Evolutionary conservation across 257 asterid species (phyloP), one percentile per base, ranked within the genome.

Genomic region (Petunia secreta): DNA sequence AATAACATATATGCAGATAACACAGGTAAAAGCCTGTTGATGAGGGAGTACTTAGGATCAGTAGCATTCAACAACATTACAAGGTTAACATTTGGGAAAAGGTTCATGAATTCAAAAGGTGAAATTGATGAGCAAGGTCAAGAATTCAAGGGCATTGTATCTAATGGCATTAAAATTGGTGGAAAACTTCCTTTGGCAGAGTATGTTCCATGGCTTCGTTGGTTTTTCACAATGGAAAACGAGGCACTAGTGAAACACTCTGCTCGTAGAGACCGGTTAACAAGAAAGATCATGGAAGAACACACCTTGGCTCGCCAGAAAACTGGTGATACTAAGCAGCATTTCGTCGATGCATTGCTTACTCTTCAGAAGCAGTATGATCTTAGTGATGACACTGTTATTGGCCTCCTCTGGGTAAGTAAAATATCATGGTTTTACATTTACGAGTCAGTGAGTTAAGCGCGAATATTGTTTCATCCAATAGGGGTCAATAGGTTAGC

Each of bases 61-160:
- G 93, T 94, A 87, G 89, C 98, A 9, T 94, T 92, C 85, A 87
- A 92, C 83, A 96, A 94, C 88, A 94, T 94, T 75, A 94, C 98
- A 52, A 86, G 98, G 71, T 63, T 94, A 77, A 84, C 92, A 7
- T 92, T 94, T 77, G 98, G 98, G 50, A 94, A 94, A 84, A 85
- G 96, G 69, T 92, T 92, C 85, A 85, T 94, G 87, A 87, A 90
- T 83, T 62, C 87, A 0, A 85, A 89, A 1, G 97, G 97, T 0
- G 86, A 78, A 52, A 78, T 91, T 5, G 92, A 92, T 69, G 92
- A 85, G 6, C 93, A 92, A 69, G 98, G 98, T 44, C 75, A 89
- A 67, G 98, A 94, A 82, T 85, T 94, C 81, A 94, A 91, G 89
- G 89, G 82, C 11, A 92, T 94, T 40, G 91, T 91, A 1, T 69